phyloP scores from a whole-genome alignment of 1,139 yeast species.

The Saccharomyces hybrid region DNA sequence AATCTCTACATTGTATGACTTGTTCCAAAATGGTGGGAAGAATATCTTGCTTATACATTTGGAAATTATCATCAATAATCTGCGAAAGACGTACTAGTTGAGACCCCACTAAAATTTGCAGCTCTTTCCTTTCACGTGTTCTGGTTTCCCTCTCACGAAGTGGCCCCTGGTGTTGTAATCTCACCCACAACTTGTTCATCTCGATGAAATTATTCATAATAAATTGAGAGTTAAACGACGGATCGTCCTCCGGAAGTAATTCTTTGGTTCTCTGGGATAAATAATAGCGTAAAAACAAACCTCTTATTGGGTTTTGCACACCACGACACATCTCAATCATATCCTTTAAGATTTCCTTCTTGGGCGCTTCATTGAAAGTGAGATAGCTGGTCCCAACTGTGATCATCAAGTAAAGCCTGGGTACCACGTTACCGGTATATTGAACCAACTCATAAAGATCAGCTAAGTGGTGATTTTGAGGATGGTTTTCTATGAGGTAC shows the following conservation, averaged over 20 bases:
- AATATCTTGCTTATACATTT: slow-evolving; percentile 54
- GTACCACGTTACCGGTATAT: slow-evolving; percentile 88
- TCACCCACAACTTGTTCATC: slow-evolving; percentile 96
- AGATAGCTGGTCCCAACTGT: slow-evolving; percentile 90
- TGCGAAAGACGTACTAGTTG: slow-evolving; percentile 86
- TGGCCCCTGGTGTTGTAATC: slow-evolving; percentile 94
- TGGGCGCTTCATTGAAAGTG: slow-evolving; percentile 71
- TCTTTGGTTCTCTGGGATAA: slow-evolving; percentile 78
- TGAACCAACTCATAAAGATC: slow-evolving; percentile 93
- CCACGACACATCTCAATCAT: slow-evolving; percentile 98
- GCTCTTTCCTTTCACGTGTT: slow-evolving; percentile 72
- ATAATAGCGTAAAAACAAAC: slow-evolving; percentile 82
- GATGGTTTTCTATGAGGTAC: slow-evolving; percentile 61
- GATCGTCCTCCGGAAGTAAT: slow-evolving; percentile 42
- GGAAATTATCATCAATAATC: slow-evolving; percentile 57
- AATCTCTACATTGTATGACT: slow-evolving; percentile 85
- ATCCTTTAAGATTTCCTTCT: slow-evolving; percentile 82
- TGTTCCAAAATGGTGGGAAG: slow-evolving; percentile 83
- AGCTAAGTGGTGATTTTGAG: slow-evolving; percentile 63
- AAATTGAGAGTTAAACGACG: slow-evolving; percentile 52
- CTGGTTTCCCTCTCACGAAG: slow-evolving; percentile 73
- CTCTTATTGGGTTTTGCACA: slow-evolving; percentile 92
- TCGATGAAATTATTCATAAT: slow-evolving; percentile 83
- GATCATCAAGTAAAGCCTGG: slow-evolving; percentile 87
- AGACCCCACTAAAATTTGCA: slow-evolving; percentile 87